phyloP scores from a whole-genome alignment of 2,329 filamentous ascomycete species.

The Pestalotiopsis sp. region DNA sequence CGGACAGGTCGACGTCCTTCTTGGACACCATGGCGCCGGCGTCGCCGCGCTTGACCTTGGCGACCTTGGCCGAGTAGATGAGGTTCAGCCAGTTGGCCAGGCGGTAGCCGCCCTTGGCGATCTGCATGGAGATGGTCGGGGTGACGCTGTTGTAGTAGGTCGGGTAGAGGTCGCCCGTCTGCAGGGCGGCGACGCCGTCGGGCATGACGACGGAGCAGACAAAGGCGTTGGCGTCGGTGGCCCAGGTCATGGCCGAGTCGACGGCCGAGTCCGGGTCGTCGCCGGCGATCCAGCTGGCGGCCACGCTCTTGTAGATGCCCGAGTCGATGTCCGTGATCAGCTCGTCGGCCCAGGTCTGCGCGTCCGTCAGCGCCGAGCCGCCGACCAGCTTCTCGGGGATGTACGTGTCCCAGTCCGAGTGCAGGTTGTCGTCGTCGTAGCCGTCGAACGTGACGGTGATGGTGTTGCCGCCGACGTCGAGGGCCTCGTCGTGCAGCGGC shows the following conservation, averaged over 20 bases:
- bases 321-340: slow-evolving; percentile 38
- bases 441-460: slow-evolving; percentile 46
- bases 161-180: slow-evolving; percentile 41
- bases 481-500: slow-evolving; percentile 41
- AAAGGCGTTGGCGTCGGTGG: slow-evolving; percentile 42
- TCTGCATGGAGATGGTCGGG: slow-evolving; percentile 43
- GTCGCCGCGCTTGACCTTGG: slow-evolving; percentile 21
- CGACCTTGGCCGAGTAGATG: slow-evolving; percentile 16
- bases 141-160: slow-evolving; percentile 44
- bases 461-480: slow-evolving; percentile 48
- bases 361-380: slow-evolving; percentile 32
- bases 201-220: slow-evolving; percentile 45
- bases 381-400: slow-evolving; percentile 47
- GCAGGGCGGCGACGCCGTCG: slow-evolving; percentile 39
- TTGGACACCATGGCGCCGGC: neutral
- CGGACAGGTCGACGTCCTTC: slow-evolving; percentile 18
- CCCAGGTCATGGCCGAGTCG: slow-evolving; percentile 45
- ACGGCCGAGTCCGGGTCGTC: slow-evolving; percentile 38
- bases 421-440: slow-evolving; percentile 43
- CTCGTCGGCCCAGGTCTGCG: slow-evolving; percentile 37
- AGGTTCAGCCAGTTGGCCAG: slow-evolving; percentile 33
- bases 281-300: slow-evolving; percentile 39
- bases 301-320: slow-evolving; percentile 36
- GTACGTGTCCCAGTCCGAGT: slow-evolving; percentile 51
- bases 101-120: slow-evolving; percentile 45